Conservation (phyloP, 768 basidiomycete species). For the Hygrophorus pudorinus region DNA sequence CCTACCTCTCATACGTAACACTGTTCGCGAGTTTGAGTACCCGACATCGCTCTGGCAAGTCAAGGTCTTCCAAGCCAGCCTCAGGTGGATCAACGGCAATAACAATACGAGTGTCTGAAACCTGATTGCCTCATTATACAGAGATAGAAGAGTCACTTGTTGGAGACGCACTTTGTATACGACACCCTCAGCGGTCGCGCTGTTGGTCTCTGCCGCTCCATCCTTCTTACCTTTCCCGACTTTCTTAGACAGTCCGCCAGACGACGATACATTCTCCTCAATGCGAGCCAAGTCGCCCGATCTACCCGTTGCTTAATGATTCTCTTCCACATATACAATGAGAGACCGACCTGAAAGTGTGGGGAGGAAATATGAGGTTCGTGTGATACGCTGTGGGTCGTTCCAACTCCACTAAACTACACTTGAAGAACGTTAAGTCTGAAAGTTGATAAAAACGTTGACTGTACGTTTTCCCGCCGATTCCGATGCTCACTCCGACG, state of each 20-base stretch:
- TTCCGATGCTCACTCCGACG: conserved; percentile 64
- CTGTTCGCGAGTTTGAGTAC: conserved; percentile 87
- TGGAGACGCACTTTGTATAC: conserved; percentile 60
- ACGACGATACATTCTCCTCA: conserved; percentile 49
- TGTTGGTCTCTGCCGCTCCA: conserved; percentile 28
- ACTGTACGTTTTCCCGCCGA: conserved; percentile 84
- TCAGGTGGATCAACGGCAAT: conserved; percentile 67
- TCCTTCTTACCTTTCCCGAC: conserved; percentile 30
- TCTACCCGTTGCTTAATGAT: conserved; percentile 25
- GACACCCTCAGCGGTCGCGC: conserved; percentile 56
- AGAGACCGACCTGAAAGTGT: conserved; percentile 60
- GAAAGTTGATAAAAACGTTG: neutral
- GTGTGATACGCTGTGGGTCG: conserved; percentile 73
- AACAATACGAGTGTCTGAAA: conserved; percentile 73
- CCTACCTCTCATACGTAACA: conserved; percentile 79
- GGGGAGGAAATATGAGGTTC: conserved; percentile 66
- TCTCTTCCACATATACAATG: neutral
- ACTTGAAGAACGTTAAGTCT: conserved; percentile 22
- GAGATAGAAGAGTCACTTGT: neutral
- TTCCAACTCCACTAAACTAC: conserved; percentile 79
- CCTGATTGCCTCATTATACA: conserved; percentile 27
- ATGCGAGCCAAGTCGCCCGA: conserved; percentile 86
- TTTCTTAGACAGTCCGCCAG: conserved; percentile 29
- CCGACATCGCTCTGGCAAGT: conserved; percentile 78
- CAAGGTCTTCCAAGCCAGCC: conserved; percentile 50